phyloP scores from a whole-genome alignment of 1,284 basidiomycete genomes.

The Boletus smithii region DNA sequence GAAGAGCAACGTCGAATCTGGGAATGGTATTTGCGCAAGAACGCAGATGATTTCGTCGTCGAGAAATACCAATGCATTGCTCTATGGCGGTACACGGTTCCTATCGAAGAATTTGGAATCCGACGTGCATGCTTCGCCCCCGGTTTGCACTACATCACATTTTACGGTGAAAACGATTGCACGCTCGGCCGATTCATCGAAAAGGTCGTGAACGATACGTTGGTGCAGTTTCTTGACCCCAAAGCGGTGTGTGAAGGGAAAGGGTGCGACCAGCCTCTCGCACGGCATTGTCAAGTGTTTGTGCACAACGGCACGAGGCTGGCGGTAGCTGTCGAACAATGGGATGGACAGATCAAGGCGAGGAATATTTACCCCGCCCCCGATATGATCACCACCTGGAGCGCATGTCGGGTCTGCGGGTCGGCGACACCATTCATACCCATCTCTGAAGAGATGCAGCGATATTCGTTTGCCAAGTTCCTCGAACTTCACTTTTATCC shows the following conservation, averaged over 20 bases:
- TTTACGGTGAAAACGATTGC: conserved; percentile 91
- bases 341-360: conserved; percentile 72
- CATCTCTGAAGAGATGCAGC: conserved; percentile 89
- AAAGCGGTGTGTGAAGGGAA: conserved; percentile 79
- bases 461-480: conserved; percentile 93
- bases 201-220: conserved; percentile 67
- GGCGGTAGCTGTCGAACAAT: conserved; percentile 84
- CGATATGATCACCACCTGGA: conserved; percentile 89
- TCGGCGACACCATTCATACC: conserved; percentile 84
- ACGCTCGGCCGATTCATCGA: conserved; percentile 93
- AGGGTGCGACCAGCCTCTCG: conserved; percentile 76
- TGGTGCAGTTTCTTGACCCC: conserved; percentile 66
- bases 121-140: conserved; percentile 73
- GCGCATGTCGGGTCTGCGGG: conserved; percentile 81
- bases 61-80: conserved; percentile 92
- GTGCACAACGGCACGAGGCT: conserved; percentile 87
- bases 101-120: conserved; percentile 60
- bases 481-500: conserved; percentile 92
- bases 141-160: conserved; percentile 70
- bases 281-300: conserved; percentile 85
- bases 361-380: conserved; percentile 52
- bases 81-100: conserved; percentile 72
- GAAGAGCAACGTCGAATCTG: conserved; percentile 84
- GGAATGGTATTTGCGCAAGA: conserved; percentile 87
- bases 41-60: conserved; percentile 80